Base-by-base conservation (phyloP, 495 filamentous ascomycete genomes). In the Lophiotrema nucula region DNA sequence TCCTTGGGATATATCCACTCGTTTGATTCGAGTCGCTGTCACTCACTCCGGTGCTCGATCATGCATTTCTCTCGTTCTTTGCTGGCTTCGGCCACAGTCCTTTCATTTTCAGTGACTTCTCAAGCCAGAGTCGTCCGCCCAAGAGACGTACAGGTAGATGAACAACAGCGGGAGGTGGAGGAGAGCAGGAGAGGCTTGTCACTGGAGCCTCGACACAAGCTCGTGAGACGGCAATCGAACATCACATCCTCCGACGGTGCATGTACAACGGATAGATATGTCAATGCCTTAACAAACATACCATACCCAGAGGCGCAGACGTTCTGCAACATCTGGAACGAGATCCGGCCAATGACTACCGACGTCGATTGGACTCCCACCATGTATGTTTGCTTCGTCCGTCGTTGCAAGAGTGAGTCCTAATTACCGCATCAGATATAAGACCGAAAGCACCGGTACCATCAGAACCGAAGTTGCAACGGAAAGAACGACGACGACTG, bases 341-440 rank as follows among this genome's bases (percentile, higher is more conserved):
- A 25, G 5, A 60, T 65, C 18, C 49, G 50, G 1, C 62, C 56
- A 15, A 38, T 53, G 12, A 66, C 61, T 3, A 45, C 42, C 13
- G 52, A 35, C 26, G 62, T 62, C 12, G 64, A 69, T 2, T 58
- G 44, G 38, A 67, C 64, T 0, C 61, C 61, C 1, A 58, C 31
- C n/a, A 59, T 61, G 69, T 69, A 64, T 8, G 31, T 35, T 15
- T 8, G 8, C 31, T 35, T 15, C 15, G 15, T 35, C 8, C 31
- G 8, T 35, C 31, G 31, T 8, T 35, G n/a, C n/a, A n/a, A n/a
- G n/a, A n/a, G n/a, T 35, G 31, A 35, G 31, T 35, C 31, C 8
- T 35, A 35, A 8, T 15, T 35, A 35, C 15, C 15, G 31, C 31
- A 35, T n/a, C 31, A 35, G 31, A 35, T 8, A 8, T 8, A 35